phyloP scores from a whole-genome alignment of 768 basidiomycete genomes.

The Collybia sordida region DNA sequence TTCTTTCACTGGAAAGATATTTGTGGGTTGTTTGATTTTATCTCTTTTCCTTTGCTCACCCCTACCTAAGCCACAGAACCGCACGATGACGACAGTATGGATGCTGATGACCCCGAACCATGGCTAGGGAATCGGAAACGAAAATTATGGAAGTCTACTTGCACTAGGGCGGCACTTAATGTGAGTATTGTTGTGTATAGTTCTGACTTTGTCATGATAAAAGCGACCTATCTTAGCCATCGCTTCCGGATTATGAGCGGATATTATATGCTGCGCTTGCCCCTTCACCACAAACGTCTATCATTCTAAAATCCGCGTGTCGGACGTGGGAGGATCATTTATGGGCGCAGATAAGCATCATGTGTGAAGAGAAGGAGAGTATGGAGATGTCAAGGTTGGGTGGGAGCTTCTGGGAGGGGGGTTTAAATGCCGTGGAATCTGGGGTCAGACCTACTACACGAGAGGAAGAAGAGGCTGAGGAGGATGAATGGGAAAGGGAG shows the following conservation, averaged over 20 bases:
- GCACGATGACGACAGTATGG: slow-evolving; percentile 47
- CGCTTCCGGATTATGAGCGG: slow-evolving; percentile 65
- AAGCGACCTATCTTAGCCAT: background rate
- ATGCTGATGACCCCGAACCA: slow-evolving; percentile 48
- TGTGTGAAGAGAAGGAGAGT: slow-evolving; percentile 80
- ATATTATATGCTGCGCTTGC: slow-evolving; percentile 84
- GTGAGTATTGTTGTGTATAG: slow-evolving; percentile 38
- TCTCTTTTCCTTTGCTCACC: no score
- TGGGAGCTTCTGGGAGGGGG: slow-evolving; percentile 82
- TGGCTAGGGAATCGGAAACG: slow-evolving; percentile 79
- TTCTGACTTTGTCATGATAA: background rate
- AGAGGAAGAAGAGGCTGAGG: slow-evolving; percentile 40
- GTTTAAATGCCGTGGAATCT: slow-evolving; percentile 44
- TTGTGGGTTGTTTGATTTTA: slow-evolving; percentile 38
- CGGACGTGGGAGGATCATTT: slow-evolving; percentile 94
- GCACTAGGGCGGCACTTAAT: slow-evolving; percentile 75
- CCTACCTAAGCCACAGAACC: slow-evolving; percentile 29
- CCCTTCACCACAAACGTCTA: slow-evolving; percentile 66
- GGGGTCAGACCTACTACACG: slow-evolving; percentile 24
- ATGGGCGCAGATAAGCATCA: slow-evolving; percentile 84
- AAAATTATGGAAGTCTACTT: slow-evolving; percentile 86
- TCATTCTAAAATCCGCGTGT: slow-evolving; percentile 70
- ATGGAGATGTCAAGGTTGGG: slow-evolving; percentile 65
- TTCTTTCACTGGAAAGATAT: slow-evolving; percentile 77
- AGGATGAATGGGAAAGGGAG: slow-evolving; percentile 68